These are phyloP conservation scores for Penicillium sclerotigenum DNA, from an alignment of 2,329 filamentous ascomycete genomes.

Conservation along the genomic window DNA sequence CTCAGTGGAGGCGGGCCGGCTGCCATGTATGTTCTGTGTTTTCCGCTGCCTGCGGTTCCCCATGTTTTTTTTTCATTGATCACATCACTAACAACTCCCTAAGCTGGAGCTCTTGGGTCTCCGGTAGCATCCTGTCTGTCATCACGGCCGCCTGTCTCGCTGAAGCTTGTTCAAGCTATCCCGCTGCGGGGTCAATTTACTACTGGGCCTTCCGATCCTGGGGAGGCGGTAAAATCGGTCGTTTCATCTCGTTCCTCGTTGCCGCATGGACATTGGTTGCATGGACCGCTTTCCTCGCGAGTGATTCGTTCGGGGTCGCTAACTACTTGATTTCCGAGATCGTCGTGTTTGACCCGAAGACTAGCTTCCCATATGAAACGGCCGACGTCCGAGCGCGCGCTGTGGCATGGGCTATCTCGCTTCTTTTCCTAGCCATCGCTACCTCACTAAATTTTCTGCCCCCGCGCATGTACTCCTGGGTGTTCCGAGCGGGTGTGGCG, in stretches of 20 bases:
- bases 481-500: slow-evolving; percentile 44
- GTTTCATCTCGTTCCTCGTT: slow-evolving; percentile 47
- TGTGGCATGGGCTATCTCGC: slow-evolving; percentile 45
- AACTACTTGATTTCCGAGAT: slow-evolving; percentile 36
- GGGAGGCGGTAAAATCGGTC: slow-evolving; percentile 23
- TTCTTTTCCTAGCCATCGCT: slow-evolving; percentile 30
- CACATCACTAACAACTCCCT: not conserved
- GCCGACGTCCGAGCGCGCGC: slow-evolving; percentile 43
- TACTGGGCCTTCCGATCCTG: slow-evolving; percentile 32
- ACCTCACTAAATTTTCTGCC: slow-evolving; percentile 36
- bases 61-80: not conserved
- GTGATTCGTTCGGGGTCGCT: slow-evolving; percentile 27
- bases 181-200: slow-evolving; percentile 32
- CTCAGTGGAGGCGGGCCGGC: slow-evolving; percentile 27
- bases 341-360: slow-evolving; percentile 37
- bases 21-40: slow-evolving; percentile 18
- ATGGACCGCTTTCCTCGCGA: slow-evolving; percentile 46
- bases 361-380: slow-evolving; percentile 39
- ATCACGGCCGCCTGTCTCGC: slow-evolving; percentile 32
- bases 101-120: slow-evolving; percentile 24
- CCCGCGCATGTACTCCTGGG: slow-evolving; percentile 40
- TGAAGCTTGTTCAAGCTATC: slow-evolving; percentile 32
- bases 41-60: not conserved
- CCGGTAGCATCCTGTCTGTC: slow-evolving; percentile 23
- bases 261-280: slow-evolving; percentile 57